Conservation (phyloP, 2,329 filamentous ascomycete genomes). For the Ascochyta viciae-villosae region DNA sequence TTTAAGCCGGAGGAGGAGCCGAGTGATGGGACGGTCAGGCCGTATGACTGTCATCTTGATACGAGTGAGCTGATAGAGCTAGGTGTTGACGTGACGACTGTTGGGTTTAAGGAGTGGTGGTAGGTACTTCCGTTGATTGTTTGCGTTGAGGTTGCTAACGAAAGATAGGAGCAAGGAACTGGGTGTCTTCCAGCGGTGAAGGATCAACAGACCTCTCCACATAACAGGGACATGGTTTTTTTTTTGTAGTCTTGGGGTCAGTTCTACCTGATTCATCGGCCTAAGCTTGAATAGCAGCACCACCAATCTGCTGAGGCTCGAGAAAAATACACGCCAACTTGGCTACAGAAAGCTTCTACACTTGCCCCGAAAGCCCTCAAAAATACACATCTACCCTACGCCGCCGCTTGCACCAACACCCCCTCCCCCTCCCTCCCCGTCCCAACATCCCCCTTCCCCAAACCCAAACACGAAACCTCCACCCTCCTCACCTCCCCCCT, state of each 20-base stretch:
- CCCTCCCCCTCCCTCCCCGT: not conserved
- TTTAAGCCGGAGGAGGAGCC: constrained; percentile 69
- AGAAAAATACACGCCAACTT: no score
- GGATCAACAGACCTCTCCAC: no score
- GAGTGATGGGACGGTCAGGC: constrained; percentile 74
- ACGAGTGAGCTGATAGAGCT: constrained; percentile 75
- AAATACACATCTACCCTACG: not conserved
- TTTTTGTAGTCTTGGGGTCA: no score
- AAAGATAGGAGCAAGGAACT: constrained; percentile 43
- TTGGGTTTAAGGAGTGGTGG: constrained; percentile 86
- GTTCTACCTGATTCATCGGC: no score
- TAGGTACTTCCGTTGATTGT: constrained; percentile 21
- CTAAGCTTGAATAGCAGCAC: not conserved
- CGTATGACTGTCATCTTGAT: constrained; percentile 88
- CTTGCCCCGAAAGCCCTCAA: no score
- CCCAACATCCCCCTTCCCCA: not conserved
- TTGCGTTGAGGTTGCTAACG: constrained; percentile 15
- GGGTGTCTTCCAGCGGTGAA: constrained; percentile 31
- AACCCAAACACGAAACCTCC: constrained; percentile 1
- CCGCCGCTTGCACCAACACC: not conserved
- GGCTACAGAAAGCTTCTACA: no score
- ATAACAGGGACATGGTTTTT: no score
- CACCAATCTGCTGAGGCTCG: not conserved
- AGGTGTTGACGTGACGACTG: constrained; percentile 75
- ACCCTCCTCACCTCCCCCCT: not conserved